Conservation (phyloP, 2,329 filamentous ascomycete species). For the Aspergillus sp. region DNA sequence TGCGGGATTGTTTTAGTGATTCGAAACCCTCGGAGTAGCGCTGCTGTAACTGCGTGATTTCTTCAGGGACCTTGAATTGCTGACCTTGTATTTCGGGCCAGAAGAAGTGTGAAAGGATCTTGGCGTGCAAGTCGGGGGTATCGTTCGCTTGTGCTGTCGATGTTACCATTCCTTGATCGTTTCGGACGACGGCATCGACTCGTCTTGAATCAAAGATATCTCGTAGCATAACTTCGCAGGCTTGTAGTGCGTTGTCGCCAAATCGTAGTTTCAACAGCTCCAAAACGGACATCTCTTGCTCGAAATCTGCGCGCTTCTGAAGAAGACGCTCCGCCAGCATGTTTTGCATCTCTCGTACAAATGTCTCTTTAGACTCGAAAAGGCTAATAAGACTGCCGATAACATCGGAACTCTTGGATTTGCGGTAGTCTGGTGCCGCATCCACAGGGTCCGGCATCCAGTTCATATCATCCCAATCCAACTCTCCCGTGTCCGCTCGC, state of each 20-base stretch:
- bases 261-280: constrained; percentile 87
- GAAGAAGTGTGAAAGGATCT: constrained; percentile 89
- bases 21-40: constrained; percentile 78
- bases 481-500: constrained; percentile 62
- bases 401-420: constrained; percentile 85
- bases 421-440: constrained; percentile 88
- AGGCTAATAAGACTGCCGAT: constrained; percentile 88
- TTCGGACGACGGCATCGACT: constrained; percentile 70
- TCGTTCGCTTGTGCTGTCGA: constrained; percentile 28
- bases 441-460: constrained; percentile 95
- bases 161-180: constrained; percentile 48
- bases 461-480: constrained; percentile 89
- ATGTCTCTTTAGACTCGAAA: constrained; percentile 85
- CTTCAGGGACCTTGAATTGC: constrained; percentile 50
- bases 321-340: constrained; percentile 84
- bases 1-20: constrained; percentile 77
- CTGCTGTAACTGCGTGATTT: constrained; percentile 62
- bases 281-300: constrained; percentile 81
- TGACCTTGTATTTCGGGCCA: constrained; percentile 79
- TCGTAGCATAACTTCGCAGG: constrained; percentile 95
- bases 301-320: constrained; percentile 68
- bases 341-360: constrained; percentile 90
- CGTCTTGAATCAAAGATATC: constrained; percentile 84
- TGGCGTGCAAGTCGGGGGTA: constrained; percentile 67
- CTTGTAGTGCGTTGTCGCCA: constrained; percentile 82